Percentiles rank a stretch among this genome's conserved stretches.
Conservation (phyloP, 768 basidiomycete genomes). For the Inosperma sp. region DNA sequence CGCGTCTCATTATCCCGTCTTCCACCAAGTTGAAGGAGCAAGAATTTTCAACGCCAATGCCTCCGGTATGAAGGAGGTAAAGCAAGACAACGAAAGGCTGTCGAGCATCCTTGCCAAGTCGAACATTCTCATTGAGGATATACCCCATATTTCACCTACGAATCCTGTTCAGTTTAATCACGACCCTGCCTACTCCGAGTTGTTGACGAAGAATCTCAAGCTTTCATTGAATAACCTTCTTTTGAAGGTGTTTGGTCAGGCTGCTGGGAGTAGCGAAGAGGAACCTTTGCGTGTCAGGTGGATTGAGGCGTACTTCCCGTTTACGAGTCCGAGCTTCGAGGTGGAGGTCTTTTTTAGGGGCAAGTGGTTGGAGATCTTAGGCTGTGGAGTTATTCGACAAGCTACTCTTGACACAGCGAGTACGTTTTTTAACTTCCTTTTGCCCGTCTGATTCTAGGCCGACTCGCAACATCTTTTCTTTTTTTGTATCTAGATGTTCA, state of each 20-base stretch:
- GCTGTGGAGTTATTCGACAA: constrained; percentile 88
- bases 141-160: constrained; percentile 61
- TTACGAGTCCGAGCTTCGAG: constrained; percentile 96
- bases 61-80: constrained; percentile 54
- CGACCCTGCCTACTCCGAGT: constrained; percentile 64
- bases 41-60: constrained; percentile 65
- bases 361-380: constrained; percentile 95
- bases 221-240: constrained; percentile 84
- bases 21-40: constrained; percentile 98
- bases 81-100: constrained; percentile 67
- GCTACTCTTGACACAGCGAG: constrained; percentile 84
- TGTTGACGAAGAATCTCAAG: constrained; percentile 84
- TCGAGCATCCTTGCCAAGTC: constrained; percentile 55
- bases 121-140: constrained; percentile 84
- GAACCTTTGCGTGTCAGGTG: constrained; percentile 87
- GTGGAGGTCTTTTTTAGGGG: constrained; percentile 96
- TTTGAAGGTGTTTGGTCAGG: constrained; percentile 71
- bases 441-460: no score
- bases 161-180: constrained; percentile 84
- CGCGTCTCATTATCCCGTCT: constrained; percentile 92
- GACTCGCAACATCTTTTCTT: constrained; percentile 10
- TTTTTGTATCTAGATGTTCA: constrained; percentile 49
- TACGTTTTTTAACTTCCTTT: constrained; percentile 36
- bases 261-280: constrained; percentile 42
- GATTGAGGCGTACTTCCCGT: constrained; percentile 98